Evolutionary conservation across 139 green algal genomes (phyloP).

Genomic region (Monoraphidium neglectum): DNA sequence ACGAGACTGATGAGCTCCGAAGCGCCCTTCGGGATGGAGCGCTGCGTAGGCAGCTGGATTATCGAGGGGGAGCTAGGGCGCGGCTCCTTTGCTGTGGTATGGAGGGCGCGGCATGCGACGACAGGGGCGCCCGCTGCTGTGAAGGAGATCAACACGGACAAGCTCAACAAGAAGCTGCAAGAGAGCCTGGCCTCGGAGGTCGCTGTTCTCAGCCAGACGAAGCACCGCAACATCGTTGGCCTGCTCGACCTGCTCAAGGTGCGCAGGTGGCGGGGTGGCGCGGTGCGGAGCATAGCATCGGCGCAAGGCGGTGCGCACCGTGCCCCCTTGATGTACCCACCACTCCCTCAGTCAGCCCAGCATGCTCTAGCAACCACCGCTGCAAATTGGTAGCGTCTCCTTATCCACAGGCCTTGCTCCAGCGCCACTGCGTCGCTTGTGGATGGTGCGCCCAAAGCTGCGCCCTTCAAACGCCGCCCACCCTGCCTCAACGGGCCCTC

Average conservation of each 20-base stretch:
- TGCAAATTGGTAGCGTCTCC: too few species aligned
- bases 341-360: neutral
- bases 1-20: too few species aligned
- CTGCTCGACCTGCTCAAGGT: constrained; percentile 89
- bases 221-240: constrained; percentile 89
- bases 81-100: constrained; percentile 94
- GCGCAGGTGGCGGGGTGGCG: neutral
- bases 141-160: constrained; percentile 91
- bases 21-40: too few species aligned
- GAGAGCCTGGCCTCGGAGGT: constrained; percentile 92
- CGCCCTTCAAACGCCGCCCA: too few species aligned
- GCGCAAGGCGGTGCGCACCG: too few species aligned
- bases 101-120: constrained; percentile 64
- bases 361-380: neutral
- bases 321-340: too few species aligned
- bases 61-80: constrained; percentile 74
- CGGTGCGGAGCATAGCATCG: too few species aligned
- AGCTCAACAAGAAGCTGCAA: constrained; percentile 86
- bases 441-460: too few species aligned
- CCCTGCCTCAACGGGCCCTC: too few species aligned
- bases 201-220: constrained; percentile 73
- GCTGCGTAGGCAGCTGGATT: constrained; percentile 64
- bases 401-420: too few species aligned
- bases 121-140: constrained; percentile 77
- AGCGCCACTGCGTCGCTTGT: too few species aligned